Evolutionary conservation across 2,329 filamentous ascomycete genomes (phyloP), one percentile per base, ranked within the genome.

Genomic region (Colletotrichum lini): DNA sequence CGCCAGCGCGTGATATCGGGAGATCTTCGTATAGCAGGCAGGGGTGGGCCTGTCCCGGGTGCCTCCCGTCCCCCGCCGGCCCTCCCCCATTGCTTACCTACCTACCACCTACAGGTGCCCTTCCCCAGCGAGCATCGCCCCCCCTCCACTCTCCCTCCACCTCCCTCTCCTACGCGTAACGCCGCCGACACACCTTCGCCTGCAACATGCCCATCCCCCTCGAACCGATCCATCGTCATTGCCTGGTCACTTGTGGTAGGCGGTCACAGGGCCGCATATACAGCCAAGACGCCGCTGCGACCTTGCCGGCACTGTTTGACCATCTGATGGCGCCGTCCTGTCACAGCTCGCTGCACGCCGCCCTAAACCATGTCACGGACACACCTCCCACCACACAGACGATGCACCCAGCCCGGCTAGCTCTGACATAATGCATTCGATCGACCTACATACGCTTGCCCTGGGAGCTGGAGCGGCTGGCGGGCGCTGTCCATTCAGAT

Each of bases 391-490:
- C 68, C 30, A 30, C 26, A 45, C 64, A 68, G 52, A 40, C 26
- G 45, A 68, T 53, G 65, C 64, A 57, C 38, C 64, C 52, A 63
- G n/a, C 56, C 49, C 50, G 35, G 23, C 52, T 63, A 68, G 58
- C 64, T 71, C 65, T 71, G 65, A 68, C 65, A 71, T 63, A 42
- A 63, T 68, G 64, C 68, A 68, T 59, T 53, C 40, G n/a, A 26
- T 62, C 38, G 67, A 7, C 47, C 21, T 42, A 30, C 49, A 44
- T 47, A 30, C 2, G 72, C 74, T 0, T 76, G 65, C 18, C 67
- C 72, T 8, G 77, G 75, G 2, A 80, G 74, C 52, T 77, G 74
- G 1, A 75, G 12, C 75, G 49, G 15, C 23, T 52, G 49, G 21
- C 49, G 44, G 49, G 49, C 49, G 44, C 44, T 47, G 16, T n/a